A percentile compares a stretch with the other conserved stretches of the same genome.
phyloP scores from a whole-genome alignment of 768 basidiomycete genomes.

The Lanmaoa rubissima region DNA sequence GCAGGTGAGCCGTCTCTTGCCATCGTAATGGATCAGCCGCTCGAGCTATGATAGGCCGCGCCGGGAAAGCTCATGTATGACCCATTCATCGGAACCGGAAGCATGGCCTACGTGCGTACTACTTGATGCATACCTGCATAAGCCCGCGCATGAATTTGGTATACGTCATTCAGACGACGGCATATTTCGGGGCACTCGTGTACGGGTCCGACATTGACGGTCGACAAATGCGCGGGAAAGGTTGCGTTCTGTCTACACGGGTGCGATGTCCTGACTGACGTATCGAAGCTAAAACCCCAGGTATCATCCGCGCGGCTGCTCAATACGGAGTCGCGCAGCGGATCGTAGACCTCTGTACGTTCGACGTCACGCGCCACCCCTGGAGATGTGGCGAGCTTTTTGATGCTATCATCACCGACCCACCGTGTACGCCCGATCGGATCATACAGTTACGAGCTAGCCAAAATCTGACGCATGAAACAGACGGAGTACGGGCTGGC shows the following conservation, averaged over 20 bases:
- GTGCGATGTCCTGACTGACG: background rate
- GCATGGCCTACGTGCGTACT: conserved; percentile 73
- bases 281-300: conserved; percentile 47
- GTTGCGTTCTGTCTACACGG: conserved; percentile 34
- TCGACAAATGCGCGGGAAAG: conserved; percentile 93
- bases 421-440: conserved; percentile 66
- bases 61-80: conserved; percentile 94
- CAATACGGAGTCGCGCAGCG: conserved; percentile 78
- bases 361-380: conserved; percentile 89
- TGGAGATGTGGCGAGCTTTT: conserved; percentile 88
- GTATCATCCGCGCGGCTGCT: conserved; percentile 73
- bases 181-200: conserved; percentile 83
- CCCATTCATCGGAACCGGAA: conserved; percentile 92
- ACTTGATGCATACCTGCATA: background rate
- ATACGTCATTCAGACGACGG: conserved; percentile 56
- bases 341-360: conserved; percentile 84
- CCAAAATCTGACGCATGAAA: background rate
- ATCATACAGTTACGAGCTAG: background rate
- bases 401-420: conserved; percentile 93
- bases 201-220: conserved; percentile 97
- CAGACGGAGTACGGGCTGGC: conserved; percentile 90
- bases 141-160: background rate
- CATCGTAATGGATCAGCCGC: background rate
- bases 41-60: conserved; percentile 51
- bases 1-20: conserved; percentile 48